Evolutionary conservation across 1,139 yeast genomes (phyloP).

Genomic region (Hyphopichia buzzinii): DNA sequence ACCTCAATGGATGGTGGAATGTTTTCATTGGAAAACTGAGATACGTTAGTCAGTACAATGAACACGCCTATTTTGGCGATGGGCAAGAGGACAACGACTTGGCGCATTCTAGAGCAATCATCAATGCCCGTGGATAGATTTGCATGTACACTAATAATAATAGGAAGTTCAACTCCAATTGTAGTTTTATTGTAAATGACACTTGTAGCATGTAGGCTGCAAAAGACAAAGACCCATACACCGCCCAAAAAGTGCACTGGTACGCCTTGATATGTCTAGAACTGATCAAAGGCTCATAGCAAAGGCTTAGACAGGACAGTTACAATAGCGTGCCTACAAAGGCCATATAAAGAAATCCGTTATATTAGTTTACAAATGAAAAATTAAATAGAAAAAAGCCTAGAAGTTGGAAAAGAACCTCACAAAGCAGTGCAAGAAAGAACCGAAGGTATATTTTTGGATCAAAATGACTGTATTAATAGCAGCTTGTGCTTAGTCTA

Average conservation of each 20-base stretch:
- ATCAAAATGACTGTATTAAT: neutral
- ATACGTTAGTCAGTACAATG: conserved; percentile 7
- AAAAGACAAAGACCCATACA: too few species aligned
- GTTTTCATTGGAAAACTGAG: conserved; percentile 59
- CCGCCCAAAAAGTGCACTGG: too few species aligned
- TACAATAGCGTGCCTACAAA: too few species aligned
- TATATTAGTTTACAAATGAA: neutral
- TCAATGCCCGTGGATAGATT: too few species aligned
- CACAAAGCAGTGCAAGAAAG: conserved; percentile 1
- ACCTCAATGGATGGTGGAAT: conserved; percentile 67
- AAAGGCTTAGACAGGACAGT: too few species aligned
- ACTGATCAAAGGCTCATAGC: too few species aligned
- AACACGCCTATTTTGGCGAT: conserved; percentile 1
- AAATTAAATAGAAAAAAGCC: neutral
- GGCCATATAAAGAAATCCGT: neutral
- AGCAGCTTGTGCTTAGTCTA: neutral
- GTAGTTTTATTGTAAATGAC: too few species aligned
- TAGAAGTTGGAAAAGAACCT: neutral
- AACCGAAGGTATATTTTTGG: conserved; percentile 3
- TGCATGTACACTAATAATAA: too few species aligned
- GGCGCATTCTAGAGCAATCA: conserved; percentile 3
- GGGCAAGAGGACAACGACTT: conserved; percentile 2
- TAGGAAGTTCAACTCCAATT: too few species aligned
- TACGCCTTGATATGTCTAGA: too few species aligned
- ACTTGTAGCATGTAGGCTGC: too few species aligned